Evolutionary conservation across 129 eudicot species (phyloP).

Genomic region (Artemisia annua): DNA sequence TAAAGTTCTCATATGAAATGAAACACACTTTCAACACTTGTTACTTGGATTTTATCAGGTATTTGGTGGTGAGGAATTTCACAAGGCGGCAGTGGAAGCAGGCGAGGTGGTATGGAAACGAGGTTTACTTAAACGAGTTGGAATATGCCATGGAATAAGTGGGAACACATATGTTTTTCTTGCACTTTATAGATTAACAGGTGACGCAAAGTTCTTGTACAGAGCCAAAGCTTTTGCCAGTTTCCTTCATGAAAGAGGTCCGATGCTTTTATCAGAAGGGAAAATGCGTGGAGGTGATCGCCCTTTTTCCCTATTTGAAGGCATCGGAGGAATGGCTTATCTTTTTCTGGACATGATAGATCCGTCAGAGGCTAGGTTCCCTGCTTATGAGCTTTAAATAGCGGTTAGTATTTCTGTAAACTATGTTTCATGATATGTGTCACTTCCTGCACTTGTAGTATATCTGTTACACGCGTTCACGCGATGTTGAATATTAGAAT

Average conservation of each 20-base stretch:
- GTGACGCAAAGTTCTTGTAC: constrained; percentile 56
- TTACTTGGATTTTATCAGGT: constrained; percentile 37
- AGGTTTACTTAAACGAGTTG: constrained; percentile 80
- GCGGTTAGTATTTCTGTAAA: constrained; percentile 5
- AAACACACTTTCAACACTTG: too few species aligned
- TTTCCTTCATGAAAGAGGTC: constrained; percentile 63
- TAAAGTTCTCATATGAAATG: not conserved
- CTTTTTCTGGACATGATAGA: constrained; percentile 80
- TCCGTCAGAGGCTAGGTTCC: constrained; percentile 67
- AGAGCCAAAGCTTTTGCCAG: constrained; percentile 80
- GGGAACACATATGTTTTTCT: constrained; percentile 84
- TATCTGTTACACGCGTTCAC: too few species aligned
- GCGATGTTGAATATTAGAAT: too few species aligned
- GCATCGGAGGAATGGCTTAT: constrained; percentile 84
- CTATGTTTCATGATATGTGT: not conserved
- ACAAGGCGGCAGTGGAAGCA: constrained; percentile 71
- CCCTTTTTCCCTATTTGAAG: constrained; percentile 82
- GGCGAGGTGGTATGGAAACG: constrained; percentile 86
- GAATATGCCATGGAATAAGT: constrained; percentile 83
- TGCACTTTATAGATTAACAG: constrained; percentile 68
- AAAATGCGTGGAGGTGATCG: constrained; percentile 82
- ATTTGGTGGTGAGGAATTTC: constrained; percentile 53
- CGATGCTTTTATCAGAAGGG: constrained; percentile 58
- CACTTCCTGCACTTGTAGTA: not conserved
- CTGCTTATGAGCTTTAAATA: constrained; percentile 65